Conservation (phyloP, 257 asterid species). For the Nyctanthes arbortristis region DNA sequence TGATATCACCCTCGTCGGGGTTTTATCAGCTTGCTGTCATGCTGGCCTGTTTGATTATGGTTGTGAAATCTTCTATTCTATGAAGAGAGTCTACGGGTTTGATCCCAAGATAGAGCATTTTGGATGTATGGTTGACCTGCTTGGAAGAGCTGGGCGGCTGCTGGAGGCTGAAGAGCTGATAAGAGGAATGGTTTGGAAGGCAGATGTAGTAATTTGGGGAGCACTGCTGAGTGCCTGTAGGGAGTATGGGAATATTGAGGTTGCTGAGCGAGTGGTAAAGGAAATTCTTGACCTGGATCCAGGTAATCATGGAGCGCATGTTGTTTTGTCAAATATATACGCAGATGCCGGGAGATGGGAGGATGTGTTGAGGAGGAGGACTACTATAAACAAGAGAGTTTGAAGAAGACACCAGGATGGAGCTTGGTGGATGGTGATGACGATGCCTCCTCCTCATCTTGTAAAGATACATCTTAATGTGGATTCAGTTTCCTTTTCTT, state of each 20-base stretch:
- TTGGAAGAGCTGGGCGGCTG: constrained; percentile 74
- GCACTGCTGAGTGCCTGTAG: constrained; percentile 73
- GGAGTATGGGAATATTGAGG: constrained; percentile 59
- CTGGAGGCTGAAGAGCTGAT: constrained; percentile 72
- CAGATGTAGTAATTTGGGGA: constrained; percentile 88
- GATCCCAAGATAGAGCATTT: constrained; percentile 81
- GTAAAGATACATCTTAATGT: too few species aligned
- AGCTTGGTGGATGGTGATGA: constrained; percentile 54
- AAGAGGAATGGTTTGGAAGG: constrained; percentile 65
- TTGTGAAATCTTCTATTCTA: constrained; percentile 47
- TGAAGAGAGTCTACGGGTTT: constrained; percentile 50
- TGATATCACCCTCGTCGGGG: constrained; percentile 72
- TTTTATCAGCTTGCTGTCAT: constrained; percentile 81
- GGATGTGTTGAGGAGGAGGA: constrained; percentile 58
- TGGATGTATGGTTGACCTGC: constrained; percentile 82
- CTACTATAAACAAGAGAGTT: constrained; percentile 56
- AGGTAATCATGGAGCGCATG: constrained; percentile 65
- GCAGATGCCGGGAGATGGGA: constrained; percentile 92
- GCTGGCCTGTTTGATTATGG: constrained; percentile 75
- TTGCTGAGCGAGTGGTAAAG: constrained; percentile 69
- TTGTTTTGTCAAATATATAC: constrained; percentile 79
- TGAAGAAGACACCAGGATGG: constrained; percentile 76
- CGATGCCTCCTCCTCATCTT: too few species aligned
- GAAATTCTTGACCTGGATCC: constrained; percentile 73
- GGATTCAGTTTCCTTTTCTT: too few species aligned